Evolutionary conservation across 257 asterid species (phyloP).

Genomic region (Jacaranda mimosifolia): DNA sequence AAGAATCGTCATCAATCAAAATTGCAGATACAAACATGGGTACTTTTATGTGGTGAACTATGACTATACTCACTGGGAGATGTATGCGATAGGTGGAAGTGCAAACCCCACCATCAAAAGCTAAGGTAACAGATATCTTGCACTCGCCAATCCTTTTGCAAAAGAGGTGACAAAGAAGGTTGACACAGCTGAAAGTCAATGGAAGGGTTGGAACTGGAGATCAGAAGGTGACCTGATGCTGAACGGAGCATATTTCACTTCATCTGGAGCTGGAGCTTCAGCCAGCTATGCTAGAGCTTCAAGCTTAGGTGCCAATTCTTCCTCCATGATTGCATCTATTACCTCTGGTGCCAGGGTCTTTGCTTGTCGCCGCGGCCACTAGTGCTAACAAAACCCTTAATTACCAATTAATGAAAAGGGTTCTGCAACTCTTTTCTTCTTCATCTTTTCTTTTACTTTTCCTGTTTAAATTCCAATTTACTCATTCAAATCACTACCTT

Average conservation of each 20-base stretch:
- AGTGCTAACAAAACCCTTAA: slow-evolving; percentile 55
- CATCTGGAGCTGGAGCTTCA: slow-evolving; percentile 94
- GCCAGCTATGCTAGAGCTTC: slow-evolving; percentile 96
- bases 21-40: slow-evolving; percentile 80
- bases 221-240: slow-evolving; percentile 92
- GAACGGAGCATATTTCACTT: slow-evolving; percentile 89
- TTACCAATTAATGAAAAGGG: neutral
- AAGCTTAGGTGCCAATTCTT: no score
- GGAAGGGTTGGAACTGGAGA: slow-evolving; percentile 98
- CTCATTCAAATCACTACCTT: slow-evolving; percentile 27
- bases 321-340: no score
- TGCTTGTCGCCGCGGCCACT: no score
- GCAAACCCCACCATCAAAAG: slow-evolving; percentile 92
- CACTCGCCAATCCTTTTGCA: slow-evolving; percentile 75
- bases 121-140: slow-evolving; percentile 90
- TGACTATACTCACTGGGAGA: slow-evolving; percentile 97
- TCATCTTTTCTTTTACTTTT: neutral
- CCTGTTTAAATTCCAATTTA: slow-evolving; percentile 24
- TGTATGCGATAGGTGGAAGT: slow-evolving; percentile 97
- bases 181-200: slow-evolving; percentile 62
- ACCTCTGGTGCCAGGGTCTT: no score
- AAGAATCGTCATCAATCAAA: slow-evolving; percentile 9
- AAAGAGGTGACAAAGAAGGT: slow-evolving; percentile 97
- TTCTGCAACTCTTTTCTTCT: slow-evolving; percentile 7
- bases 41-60: slow-evolving; percentile 97